Conservation (phyloP, 495 filamentous ascomycete species). For the Xylaria scruposa region DNA sequence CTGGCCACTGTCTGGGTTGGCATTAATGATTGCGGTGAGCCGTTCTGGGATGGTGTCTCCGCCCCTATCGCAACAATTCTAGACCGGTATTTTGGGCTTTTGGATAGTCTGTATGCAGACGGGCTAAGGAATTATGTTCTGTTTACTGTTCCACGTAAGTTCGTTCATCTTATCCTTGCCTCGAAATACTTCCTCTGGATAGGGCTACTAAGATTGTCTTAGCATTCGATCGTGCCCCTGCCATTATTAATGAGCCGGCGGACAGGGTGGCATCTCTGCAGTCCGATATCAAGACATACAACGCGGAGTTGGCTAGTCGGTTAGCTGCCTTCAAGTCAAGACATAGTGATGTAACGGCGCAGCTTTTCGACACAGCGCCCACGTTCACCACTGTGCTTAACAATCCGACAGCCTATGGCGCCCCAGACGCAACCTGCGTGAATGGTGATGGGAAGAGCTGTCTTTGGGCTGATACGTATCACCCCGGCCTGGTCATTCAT, state of each 20-base stretch:
- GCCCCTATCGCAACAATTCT: slow-evolving; percentile 53
- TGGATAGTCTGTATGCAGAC: slow-evolving; percentile 57
- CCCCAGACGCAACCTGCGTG: slow-evolving; percentile 50
- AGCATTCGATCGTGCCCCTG: slow-evolving; percentile 28
- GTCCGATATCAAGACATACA: slow-evolving; percentile 38
- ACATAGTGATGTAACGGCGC: slow-evolving; percentile 39
- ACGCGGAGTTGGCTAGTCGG: slow-evolving; percentile 36
- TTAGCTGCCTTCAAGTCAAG: slow-evolving; percentile 37
- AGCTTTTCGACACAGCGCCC: slow-evolving; percentile 47
- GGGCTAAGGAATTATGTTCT: slow-evolving; percentile 70
- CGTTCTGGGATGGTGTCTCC: slow-evolving; percentile 48
- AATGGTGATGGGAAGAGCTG: slow-evolving; percentile 52
- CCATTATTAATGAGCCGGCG: not conserved
- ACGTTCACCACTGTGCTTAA: slow-evolving; percentile 50
- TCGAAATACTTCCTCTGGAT: not conserved
- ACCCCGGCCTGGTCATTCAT: slow-evolving; percentile 51
- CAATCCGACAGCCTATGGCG: slow-evolving; percentile 51
- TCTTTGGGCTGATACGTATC: slow-evolving; percentile 56
- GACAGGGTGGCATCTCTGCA: slow-evolving; percentile 15
- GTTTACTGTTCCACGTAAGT: slow-evolving; percentile 62
- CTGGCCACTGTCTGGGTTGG: slow-evolving; percentile 69
- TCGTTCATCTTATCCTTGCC: slow-evolving; percentile 1
- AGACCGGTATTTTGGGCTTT: slow-evolving; percentile 52
- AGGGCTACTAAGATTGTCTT: not conserved
- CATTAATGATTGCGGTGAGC: slow-evolving; percentile 69